Percentiles rank a stretch among this genome's conserved stretches.
Evolutionary conservation across 1,284 basidiomycete species (phyloP).

Genomic region (Calocybe gambosa): DNA sequence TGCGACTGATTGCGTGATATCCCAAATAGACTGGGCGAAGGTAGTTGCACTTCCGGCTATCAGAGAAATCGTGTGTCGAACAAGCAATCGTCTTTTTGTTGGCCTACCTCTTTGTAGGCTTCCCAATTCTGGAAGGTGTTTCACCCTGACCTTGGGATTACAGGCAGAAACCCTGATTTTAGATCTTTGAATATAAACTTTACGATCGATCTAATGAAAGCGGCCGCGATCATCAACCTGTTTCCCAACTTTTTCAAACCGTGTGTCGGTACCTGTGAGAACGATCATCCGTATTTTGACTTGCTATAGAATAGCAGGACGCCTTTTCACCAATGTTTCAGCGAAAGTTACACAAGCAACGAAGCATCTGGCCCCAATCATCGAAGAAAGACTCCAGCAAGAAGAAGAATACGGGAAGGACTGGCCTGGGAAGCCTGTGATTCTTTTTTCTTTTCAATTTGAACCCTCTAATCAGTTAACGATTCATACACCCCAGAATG

Average conservation of each 20-base stretch:
- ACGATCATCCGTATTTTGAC: not conserved
- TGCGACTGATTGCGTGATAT: not conserved
- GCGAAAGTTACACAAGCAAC: constrained; percentile 32
- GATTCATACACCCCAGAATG: constrained; percentile 20
- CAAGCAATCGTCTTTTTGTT: constrained; percentile 33
- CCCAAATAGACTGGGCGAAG: constrained; percentile 33
- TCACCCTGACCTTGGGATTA: not conserved
- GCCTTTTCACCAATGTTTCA: constrained; percentile 29
- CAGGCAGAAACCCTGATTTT: constrained; percentile 37
- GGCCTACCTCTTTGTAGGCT: constrained; percentile 33
- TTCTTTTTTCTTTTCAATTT: constrained; percentile 3
- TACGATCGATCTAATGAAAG: constrained; percentile 25
- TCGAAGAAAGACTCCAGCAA: constrained; percentile 30
- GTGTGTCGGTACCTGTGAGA: not conserved
- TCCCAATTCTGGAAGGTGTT: not conserved
- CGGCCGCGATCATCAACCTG: constrained; percentile 21
- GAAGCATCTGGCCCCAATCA: constrained; percentile 27
- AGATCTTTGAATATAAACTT: constrained; percentile 28
- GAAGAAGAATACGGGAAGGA: constrained; percentile 28
- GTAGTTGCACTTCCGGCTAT: constrained; percentile 26
- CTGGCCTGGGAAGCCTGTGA: constrained; percentile 30
- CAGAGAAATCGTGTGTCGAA: constrained; percentile 26
- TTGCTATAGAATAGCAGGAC: constrained; percentile 9
- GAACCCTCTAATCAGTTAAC: not conserved
- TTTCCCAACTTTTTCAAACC: constrained; percentile 31